Conservation (phyloP, 1,139 yeast species). For the Spathaspora sp. region DNA sequence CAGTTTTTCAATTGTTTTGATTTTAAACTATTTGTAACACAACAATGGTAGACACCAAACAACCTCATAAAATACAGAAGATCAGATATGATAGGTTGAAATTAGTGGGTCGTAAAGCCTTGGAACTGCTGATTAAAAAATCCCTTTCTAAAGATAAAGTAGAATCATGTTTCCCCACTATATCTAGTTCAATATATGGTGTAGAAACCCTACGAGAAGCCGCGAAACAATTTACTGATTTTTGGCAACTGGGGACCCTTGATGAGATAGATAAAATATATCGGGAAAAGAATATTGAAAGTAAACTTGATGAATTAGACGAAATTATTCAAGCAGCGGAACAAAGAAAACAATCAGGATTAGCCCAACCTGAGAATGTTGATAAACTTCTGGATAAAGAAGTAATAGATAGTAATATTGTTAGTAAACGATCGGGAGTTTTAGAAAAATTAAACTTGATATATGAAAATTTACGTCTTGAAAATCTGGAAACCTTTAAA, state of each 20-base stretch:
- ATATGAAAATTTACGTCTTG: conserved; percentile 35
- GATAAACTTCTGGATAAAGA: conserved; percentile 34
- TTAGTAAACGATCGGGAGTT: conserved; percentile 24
- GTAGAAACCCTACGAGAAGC: conserved; percentile 53
- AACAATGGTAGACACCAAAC: background rate
- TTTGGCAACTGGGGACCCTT: conserved; percentile 58
- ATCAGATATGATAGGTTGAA: conserved; percentile 55
- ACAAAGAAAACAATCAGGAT: conserved; percentile 21
- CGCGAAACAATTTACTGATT: conserved; percentile 56
- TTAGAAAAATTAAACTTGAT: conserved; percentile 34
- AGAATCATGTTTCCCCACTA: conserved; percentile 64
- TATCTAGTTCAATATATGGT: conserved; percentile 53
- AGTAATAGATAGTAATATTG: conserved; percentile 33
- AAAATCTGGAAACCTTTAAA: conserved; percentile 31
- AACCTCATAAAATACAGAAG: conserved; percentile 19
- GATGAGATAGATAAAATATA: conserved; percentile 68
- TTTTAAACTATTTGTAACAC: background rate
- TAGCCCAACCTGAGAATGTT: conserved; percentile 25
- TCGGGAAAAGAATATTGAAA: conserved; percentile 57
- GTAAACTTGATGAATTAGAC: conserved; percentile 64
- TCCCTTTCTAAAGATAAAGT: conserved; percentile 61
- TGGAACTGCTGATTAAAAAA: conserved; percentile 61
- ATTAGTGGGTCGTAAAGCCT: conserved; percentile 62
- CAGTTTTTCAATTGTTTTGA: background rate
- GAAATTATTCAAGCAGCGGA: conserved; percentile 58